A percentile compares a stretch with the other conserved stretches of the same genome.
These are phyloP conservation scores for Umbellularia californica DNA, from an alignment of 164 flowering plant species.

Conservation along the genomic window DNA sequence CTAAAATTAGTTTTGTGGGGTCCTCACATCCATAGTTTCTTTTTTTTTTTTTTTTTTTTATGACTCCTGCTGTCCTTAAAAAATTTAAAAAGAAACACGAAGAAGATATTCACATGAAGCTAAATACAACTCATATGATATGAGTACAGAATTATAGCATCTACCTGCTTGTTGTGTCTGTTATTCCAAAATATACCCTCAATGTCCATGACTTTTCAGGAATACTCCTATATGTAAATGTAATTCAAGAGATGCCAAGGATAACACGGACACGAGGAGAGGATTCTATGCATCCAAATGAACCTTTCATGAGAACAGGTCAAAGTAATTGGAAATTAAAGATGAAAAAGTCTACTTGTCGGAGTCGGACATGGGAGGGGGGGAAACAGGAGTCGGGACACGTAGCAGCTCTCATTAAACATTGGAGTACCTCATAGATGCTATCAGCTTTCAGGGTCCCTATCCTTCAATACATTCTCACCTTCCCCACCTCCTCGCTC, in stretches of 20 bases:
- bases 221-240: no score
- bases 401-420: no score
- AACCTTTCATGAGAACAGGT: no score
- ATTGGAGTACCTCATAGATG: conserved; percentile 34
- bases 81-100: background rate
- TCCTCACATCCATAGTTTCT: no score
- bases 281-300: background rate
- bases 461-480: conserved; percentile 44
- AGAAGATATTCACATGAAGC: background rate
- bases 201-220: background rate
- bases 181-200: background rate
- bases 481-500: conserved; percentile 46
- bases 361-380: no score
- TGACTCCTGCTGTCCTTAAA: background rate
- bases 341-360: no score
- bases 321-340: background rate
- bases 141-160: no score
- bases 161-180: background rate
- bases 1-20: no score
- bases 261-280: background rate
- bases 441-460: conserved; percentile 37
- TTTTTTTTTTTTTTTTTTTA: no score
- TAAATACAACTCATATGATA: background rate
- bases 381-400: no score
- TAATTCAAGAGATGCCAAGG: background rate